These are phyloP conservation scores for Phytophthora tubulina DNA, from an alignment of 352 stramenopile species.

Conservation along the genomic window DNA sequence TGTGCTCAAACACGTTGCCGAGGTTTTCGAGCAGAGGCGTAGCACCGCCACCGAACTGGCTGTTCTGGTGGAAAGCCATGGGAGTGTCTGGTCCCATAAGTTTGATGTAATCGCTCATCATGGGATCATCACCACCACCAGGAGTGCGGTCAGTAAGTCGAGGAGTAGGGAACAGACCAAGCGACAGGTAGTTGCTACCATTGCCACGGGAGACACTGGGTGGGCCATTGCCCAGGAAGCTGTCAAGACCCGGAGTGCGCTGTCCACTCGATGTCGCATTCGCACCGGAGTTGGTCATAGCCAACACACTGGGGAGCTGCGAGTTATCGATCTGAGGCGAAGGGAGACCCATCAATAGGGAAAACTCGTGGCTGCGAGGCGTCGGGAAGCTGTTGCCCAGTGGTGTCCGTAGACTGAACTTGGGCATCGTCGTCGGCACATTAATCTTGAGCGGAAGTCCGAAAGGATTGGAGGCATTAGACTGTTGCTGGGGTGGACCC, in stretches of 20 bases:
- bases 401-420: conserved; percentile 70
- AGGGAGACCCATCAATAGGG: conserved; percentile 69
- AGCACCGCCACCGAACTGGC: conserved; percentile 47
- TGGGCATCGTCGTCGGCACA: conserved; percentile 73
- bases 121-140: conserved; percentile 54
- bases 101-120: conserved; percentile 83
- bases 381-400: conserved; percentile 76
- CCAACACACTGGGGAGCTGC: conserved; percentile 73
- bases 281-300: conserved; percentile 64
- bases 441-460: conserved; percentile 79
- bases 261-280: conserved; percentile 38
- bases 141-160: conserved; percentile 41
- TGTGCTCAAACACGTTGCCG: conserved; percentile 71
- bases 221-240: conserved; percentile 57
- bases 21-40: conserved; percentile 71
- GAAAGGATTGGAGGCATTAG: conserved; percentile 57
- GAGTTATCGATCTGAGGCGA: conserved; percentile 82
- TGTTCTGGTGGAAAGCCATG: conserved; percentile 59
- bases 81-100: conserved; percentile 64
- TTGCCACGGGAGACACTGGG: conserved; percentile 64
- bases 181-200: conserved; percentile 58
- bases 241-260: conserved; percentile 47
- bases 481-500: conserved; percentile 37
- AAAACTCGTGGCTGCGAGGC: conserved; percentile 76
- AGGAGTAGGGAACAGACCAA: conserved; percentile 65